Conservation (phyloP, 192 early-diverging fungal genomes). For the Anaeromyces robustus region DNA sequence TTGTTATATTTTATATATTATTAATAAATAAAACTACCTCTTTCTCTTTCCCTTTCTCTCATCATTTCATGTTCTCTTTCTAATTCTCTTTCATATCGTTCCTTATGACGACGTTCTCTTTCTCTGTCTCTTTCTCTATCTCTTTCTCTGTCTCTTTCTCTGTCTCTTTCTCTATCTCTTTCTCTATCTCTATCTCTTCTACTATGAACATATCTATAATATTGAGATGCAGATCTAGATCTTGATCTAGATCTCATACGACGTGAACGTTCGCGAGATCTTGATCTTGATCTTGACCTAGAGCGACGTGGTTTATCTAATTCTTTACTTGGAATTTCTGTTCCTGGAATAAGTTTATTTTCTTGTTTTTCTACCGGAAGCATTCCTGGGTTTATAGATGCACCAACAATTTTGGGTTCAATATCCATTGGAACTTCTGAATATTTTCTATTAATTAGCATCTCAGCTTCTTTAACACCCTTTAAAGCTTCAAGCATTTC, state of each 20-base stretch:
- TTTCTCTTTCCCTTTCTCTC: slow-evolving; percentile 14
- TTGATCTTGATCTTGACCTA: slow-evolving; percentile 13
- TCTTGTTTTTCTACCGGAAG: slow-evolving; percentile 5
- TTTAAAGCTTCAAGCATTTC: slow-evolving; percentile 24
- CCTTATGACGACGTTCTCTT: slow-evolving; percentile 9
- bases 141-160: slow-evolving; percentile 1
- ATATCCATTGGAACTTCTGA: slow-evolving; percentile 6
- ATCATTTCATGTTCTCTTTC: slow-evolving; percentile 20
- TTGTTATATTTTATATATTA: background rate
- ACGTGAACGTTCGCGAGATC: slow-evolving; percentile 7
- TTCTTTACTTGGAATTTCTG: background rate
- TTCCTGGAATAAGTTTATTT: slow-evolving; percentile 5
- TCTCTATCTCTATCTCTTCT: no score
- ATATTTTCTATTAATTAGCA: slow-evolving; percentile 20
- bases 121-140: slow-evolving; percentile 9
- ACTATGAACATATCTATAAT: slow-evolving; percentile 3
- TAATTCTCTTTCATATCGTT: slow-evolving; percentile 14
- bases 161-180: slow-evolving; percentile 4
- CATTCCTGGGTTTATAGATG: slow-evolving; percentile 1
- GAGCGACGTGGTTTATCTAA: slow-evolving; percentile 4
- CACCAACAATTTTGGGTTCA: background rate
- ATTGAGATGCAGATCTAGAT: slow-evolving; percentile 8
- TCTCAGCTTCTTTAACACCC: slow-evolving; percentile 29
- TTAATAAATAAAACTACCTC: slow-evolving; percentile 3
- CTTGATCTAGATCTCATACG: slow-evolving; percentile 19